A percentile compares a stretch with the other conserved stretches of the same genome.
Conservation (phyloP, 2,329 filamentous ascomycete genomes). For the Cladophialophora bantiana region DNA sequence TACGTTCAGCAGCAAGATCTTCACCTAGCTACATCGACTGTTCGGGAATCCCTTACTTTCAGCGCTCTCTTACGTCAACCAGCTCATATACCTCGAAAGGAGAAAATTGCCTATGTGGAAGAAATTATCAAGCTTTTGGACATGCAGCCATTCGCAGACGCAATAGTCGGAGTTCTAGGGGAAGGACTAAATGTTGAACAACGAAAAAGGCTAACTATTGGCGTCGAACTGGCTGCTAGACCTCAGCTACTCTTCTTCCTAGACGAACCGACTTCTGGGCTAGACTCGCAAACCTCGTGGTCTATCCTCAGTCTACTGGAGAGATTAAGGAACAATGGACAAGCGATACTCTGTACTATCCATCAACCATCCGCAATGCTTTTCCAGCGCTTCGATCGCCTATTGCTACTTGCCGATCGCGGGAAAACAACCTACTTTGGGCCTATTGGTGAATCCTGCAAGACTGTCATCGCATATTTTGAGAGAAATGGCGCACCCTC, state of each 20-base stretch:
- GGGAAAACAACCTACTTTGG: conserved; percentile 74
- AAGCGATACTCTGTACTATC: conserved; percentile 90
- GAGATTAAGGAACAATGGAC: conserved; percentile 83
- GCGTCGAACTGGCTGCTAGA: conserved; percentile 90
- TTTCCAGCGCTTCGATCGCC: conserved; percentile 78
- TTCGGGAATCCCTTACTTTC: conserved; percentile 78
- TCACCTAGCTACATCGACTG: conserved; percentile 69
- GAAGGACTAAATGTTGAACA: conserved; percentile 72
- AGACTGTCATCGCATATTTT: conserved; percentile 68
- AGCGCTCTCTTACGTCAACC: conserved; percentile 85
- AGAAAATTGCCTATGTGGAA: conserved; percentile 85
- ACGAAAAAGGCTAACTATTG: conserved; percentile 80
- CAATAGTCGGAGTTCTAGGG: conserved; percentile 84
- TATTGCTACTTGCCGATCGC: conserved; percentile 68
- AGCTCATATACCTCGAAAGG: conserved; percentile 68
- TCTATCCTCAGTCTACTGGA: conserved; percentile 83
- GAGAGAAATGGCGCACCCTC: conserved; percentile 62
- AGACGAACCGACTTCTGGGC: conserved; percentile 89
- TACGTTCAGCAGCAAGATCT: conserved; percentile 74
- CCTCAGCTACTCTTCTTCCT: conserved; percentile 80
- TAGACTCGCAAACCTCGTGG: conserved; percentile 91
- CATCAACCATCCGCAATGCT: conserved; percentile 91
- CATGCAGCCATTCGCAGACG: conserved; percentile 88
- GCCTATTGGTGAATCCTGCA: conserved; percentile 65
- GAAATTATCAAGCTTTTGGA: conserved; percentile 86